Percentiles rank a stretch among this genome's conserved stretches.
Evolutionary conservation across 306 rosid species (phyloP).

Genomic region (Arachis hypogaea): DNA sequence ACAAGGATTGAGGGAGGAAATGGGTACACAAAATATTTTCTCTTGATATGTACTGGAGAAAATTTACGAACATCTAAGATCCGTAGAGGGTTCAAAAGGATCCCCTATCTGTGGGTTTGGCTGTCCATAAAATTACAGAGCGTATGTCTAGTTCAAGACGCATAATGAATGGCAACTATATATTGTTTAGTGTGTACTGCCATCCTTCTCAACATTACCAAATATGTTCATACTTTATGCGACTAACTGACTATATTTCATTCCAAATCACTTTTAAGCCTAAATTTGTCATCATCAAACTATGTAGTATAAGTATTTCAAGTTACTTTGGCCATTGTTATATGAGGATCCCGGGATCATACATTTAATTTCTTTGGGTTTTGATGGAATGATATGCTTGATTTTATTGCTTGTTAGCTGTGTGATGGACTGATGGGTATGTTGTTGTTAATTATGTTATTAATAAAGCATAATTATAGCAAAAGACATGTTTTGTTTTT

Average conservation of each 20-base stretch:
- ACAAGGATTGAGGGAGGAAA: no score
- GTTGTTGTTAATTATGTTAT: conserved; percentile 19
- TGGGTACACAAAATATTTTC: no score
- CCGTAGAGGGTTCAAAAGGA: no score
- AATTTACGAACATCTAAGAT: no score
- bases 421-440: conserved; percentile 9
- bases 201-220: conserved; percentile 1
- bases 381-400: conserved; percentile 17
- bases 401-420: conserved; percentile 27
- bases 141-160: no score
- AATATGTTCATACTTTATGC: background rate
- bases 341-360: conserved; percentile 1
- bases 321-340: conserved; percentile 14
- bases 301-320: background rate
- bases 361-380: background rate
- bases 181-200: no score
- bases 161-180: no score
- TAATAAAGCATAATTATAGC: conserved; percentile 11
- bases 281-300: conserved; percentile 7
- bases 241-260: background rate
- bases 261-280: conserved; percentile 8
- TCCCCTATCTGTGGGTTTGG: no score
- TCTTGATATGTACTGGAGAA: no score
- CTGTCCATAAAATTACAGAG: no score
- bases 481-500: conserved; percentile 1